Evolutionary conservation across 257 asterid genomes (phyloP).

Genomic region (Eucommia ulmoides): DNA sequence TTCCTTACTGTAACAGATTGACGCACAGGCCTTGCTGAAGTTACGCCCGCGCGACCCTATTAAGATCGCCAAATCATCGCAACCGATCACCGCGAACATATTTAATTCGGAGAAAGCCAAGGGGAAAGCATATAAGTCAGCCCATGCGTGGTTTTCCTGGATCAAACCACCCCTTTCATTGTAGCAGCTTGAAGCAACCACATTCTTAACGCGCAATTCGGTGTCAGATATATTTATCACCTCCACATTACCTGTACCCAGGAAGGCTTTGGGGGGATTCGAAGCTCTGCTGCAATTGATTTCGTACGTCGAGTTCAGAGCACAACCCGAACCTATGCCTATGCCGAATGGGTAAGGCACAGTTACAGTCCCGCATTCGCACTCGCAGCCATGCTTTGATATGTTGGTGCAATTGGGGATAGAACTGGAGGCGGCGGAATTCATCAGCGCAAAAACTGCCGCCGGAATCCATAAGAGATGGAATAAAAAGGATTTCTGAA

Average conservation of each 20-base stretch:
- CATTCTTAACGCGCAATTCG: constrained; percentile 8
- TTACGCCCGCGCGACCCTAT: not conserved
- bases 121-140: constrained; percentile 10
- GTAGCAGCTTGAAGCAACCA: too few species aligned
- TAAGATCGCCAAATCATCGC: constrained; percentile 12
- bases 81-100: constrained; percentile 21
- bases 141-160: not conserved
- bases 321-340: constrained; percentile 14
- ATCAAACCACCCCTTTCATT: not conserved
- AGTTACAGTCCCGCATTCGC: constrained; percentile 14
- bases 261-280: too few species aligned
- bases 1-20: constrained; percentile 20
- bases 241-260: too few species aligned
- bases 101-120: constrained; percentile 18
- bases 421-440: too few species aligned
- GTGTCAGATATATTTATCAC: constrained; percentile 11
- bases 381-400: too few species aligned
- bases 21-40: constrained; percentile 18
- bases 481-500: too few species aligned
- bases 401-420: too few species aligned
- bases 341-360: constrained; percentile 28
- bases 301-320: constrained; percentile 12
- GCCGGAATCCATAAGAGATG: too few species aligned
- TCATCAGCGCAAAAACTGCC: too few species aligned
- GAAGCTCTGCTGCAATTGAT: constrained; percentile 14